Percentiles rank a stretch among this genome's conserved stretches.
Evolutionary conservation across 2,329 filamentous ascomycete species (phyloP).

Genomic region (Colletotrichum euphorbiae): DNA sequence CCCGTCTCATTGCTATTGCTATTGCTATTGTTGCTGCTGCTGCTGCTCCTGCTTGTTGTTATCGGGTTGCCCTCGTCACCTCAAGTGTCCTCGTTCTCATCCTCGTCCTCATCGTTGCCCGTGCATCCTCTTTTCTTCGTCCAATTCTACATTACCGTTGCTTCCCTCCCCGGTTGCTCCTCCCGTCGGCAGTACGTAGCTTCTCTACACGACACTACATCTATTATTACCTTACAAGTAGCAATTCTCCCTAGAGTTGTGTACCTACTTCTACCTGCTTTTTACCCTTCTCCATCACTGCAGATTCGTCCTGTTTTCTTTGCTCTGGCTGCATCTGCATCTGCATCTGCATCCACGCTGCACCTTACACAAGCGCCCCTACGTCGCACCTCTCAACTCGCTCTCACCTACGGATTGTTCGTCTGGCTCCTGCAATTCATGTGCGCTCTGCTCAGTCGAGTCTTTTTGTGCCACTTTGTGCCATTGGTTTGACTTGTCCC

Average conservation of each 20-base stretch:
- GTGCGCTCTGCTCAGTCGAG: background rate
- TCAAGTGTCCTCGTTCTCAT: background rate
- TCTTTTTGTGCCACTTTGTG: constrained; percentile 20
- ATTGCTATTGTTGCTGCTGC: background rate
- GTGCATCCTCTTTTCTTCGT: background rate
- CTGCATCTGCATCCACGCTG: constrained; percentile 10
- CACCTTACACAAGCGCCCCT: constrained; percentile 14
- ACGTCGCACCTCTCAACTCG: background rate
- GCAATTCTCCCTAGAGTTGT: background rate
- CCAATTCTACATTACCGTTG: too few species aligned
- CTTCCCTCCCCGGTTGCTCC: too few species aligned
- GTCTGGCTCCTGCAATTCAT: background rate
- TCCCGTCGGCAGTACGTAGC: too few species aligned
- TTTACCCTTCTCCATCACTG: background rate
- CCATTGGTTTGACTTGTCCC: constrained; percentile 5
- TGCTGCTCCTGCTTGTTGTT: background rate
- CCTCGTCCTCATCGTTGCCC: background rate
- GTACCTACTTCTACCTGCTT: background rate
- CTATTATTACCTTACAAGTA: too few species aligned
- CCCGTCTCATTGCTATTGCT: background rate
- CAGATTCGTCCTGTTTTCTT: constrained; percentile 20
- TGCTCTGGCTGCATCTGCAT: constrained; percentile 31
- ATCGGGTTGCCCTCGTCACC: background rate
- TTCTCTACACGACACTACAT: too few species aligned
- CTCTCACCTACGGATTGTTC: background rate